Evolutionary conservation across 225 moss, liverwort and hornwort genomes (phyloP), one percentile per base, ranked within the genome.

Genomic region (Bryoerythrophyllum caledonicum): DNA sequence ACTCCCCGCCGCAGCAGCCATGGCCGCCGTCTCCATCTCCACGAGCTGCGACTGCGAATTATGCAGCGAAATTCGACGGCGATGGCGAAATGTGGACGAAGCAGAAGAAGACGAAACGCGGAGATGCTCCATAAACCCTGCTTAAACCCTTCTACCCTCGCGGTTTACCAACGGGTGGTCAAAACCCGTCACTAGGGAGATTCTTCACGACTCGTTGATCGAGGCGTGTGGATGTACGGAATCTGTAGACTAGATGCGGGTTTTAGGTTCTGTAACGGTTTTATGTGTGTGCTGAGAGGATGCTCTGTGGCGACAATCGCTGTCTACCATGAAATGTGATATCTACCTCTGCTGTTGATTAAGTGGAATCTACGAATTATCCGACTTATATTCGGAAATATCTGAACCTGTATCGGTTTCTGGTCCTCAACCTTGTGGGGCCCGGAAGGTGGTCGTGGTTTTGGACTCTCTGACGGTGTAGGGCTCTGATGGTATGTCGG

Each of bases 1-100:
- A 35, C 73, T 80, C 46, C 84, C 44, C 53, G 65, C 54, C 35
- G 65, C 68, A 28, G 74, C 54, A 59, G 84, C 84, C 80, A 77
- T 80, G 30, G 76, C 59, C 23, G 28, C 66, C 17, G 53, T 71
- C 65, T 55, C 54, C 54, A 55, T 55, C 21, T 23, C 54, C 23
- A 9, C n/a, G n/a, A 53, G n/a, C 6, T 46, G 46, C 2, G 46
- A 44, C 13, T 12, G 15, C 14, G 44, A 43, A 43, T 43, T 43
- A 2, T 14, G 43, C 43, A 43, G 14, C 43, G 44, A 4, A 7
- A 44, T n/a, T n/a, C 4, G 44, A 4, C n/a, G 52, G 8, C 52
- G 19, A 52, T 52, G 52, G n/a, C 52, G 52, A 53, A 2, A n/a
- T n/a, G n/a, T n/a, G n/a, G n/a, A n/a, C n/a, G n/a, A n/a, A n/a